Conservation (phyloP, 75 land plant species). For the Pinus albicaulis region DNA sequence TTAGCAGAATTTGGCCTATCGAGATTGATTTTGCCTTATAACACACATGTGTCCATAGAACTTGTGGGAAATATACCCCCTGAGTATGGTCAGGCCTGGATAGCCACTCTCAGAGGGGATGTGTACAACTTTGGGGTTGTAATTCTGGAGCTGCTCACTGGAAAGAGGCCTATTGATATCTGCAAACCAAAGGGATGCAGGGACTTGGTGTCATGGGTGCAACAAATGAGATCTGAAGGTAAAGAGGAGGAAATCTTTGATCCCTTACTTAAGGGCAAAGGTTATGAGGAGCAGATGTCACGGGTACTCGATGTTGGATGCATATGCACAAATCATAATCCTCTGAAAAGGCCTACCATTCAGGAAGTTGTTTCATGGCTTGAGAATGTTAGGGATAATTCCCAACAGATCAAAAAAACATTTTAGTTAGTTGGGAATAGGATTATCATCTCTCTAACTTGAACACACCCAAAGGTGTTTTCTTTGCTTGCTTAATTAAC, state of each 20-base stretch:
- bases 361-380: constrained; percentile 66
- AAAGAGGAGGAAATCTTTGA: constrained; percentile 48
- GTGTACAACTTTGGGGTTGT: constrained; percentile 79
- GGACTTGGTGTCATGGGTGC: constrained; percentile 72
- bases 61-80: constrained; percentile 73
- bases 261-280: constrained; percentile 34
- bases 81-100: constrained; percentile 60
- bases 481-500: not conserved
- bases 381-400: constrained; percentile 21
- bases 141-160: constrained; percentile 66
- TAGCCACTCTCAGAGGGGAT: constrained; percentile 68
- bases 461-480: not conserved
- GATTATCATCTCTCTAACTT: not conserved
- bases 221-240: constrained; percentile 42
- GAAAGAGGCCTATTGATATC: constrained; percentile 63
- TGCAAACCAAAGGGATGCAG: constrained; percentile 53
- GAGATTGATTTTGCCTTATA: constrained; percentile 52
- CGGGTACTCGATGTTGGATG: constrained; percentile 57
- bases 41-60: constrained; percentile 77
- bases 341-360: constrained; percentile 53
- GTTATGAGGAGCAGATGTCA: constrained; percentile 47
- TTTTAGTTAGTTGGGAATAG: not conserved
- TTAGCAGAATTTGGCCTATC: constrained; percentile 82
- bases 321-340: constrained; percentile 50
- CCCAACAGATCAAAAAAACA: not conserved